Conservation (phyloP, 2,329 filamentous ascomycete species). For the Metarhizium rileyi region DNA sequence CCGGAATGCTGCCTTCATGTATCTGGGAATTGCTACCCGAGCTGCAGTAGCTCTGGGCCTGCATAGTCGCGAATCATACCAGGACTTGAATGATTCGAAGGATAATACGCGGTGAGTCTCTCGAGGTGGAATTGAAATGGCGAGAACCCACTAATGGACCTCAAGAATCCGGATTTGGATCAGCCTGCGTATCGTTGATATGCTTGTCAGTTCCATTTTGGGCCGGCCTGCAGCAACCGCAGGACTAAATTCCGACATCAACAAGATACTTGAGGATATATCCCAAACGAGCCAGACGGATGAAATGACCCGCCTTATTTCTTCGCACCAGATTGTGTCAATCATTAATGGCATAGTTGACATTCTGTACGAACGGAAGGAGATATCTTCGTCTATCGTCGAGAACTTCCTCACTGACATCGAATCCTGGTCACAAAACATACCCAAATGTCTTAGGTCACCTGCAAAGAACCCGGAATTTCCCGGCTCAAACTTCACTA, state of each 20-base stretch:
- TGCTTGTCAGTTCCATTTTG: conserved; percentile 27
- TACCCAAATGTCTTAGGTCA: conserved; percentile 26
- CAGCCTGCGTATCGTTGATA: conserved; percentile 29
- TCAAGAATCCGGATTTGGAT: conserved; percentile 25
- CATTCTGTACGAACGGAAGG: conserved; percentile 30
- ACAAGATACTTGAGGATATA: conserved; percentile 14
- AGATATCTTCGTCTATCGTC: conserved; percentile 20
- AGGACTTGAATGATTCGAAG: conserved; percentile 10
- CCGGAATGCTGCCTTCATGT: conserved; percentile 53
- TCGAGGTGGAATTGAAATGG: background rate
- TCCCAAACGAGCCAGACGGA: conserved; percentile 8
- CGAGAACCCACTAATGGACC: background rate
- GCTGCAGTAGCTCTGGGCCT: conserved; percentile 48
- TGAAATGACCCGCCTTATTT: conserved; percentile 20
- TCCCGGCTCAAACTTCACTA: conserved; percentile 7
- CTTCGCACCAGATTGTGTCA: conserved; percentile 30
- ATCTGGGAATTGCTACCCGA: conserved; percentile 47
- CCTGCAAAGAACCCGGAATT: conserved; percentile 8
- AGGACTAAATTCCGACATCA: conserved; percentile 18
- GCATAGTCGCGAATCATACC: conserved; percentile 29
- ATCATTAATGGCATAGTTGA: conserved; percentile 35
- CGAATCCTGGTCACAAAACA: conserved; percentile 33
- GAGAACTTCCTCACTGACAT: conserved; percentile 32
- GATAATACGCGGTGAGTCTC: conserved; percentile 15
- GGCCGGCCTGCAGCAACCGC: conserved; percentile 27